These are phyloP conservation scores for Trichoderma semiorbis DNA, from an alignment of 2,329 filamentous ascomycete species.

Conservation along the genomic window DNA sequence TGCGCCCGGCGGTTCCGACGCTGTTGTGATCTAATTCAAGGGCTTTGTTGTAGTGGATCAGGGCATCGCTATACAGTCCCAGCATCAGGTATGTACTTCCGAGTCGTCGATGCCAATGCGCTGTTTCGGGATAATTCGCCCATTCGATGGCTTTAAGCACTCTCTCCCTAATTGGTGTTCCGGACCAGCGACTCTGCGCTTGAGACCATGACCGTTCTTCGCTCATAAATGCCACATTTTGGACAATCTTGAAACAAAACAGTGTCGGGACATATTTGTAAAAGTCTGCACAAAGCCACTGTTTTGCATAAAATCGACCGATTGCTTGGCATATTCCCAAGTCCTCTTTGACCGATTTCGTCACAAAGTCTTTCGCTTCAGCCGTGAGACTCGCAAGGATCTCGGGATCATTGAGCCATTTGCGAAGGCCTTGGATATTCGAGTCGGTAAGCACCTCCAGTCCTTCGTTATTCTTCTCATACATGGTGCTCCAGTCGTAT, in stretches of 20 bases:
- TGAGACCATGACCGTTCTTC: slow-evolving; percentile 37
- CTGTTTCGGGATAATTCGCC: slow-evolving; percentile 34
- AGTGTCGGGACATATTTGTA: slow-evolving; percentile 38
- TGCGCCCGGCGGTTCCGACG: slow-evolving; percentile 39
- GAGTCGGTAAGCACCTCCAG: slow-evolving; percentile 39
- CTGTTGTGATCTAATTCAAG: slow-evolving; percentile 37
- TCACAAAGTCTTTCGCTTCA: slow-evolving; percentile 33
- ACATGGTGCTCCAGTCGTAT: slow-evolving; percentile 40
- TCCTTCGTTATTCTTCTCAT: slow-evolving; percentile 41
- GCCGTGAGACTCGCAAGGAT: slow-evolving; percentile 29
- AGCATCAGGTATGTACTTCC: slow-evolving; percentile 40
- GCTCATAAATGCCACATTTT: slow-evolving; percentile 39
- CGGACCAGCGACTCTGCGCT: slow-evolving; percentile 36
- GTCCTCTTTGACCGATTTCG: slow-evolving; percentile 25
- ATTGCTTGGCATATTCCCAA: slow-evolving; percentile 37
- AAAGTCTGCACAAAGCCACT: slow-evolving; percentile 37
- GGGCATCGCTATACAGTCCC: slow-evolving; percentile 34
- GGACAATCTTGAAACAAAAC: slow-evolving; percentile 43
- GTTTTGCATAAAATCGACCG: slow-evolving; percentile 37
- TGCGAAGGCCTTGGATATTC: slow-evolving; percentile 36
- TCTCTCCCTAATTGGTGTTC: slow-evolving; percentile 33
- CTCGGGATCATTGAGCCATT: slow-evolving; percentile 36
- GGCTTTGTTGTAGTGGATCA: slow-evolving; percentile 36
- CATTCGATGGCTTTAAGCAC: slow-evolving; percentile 37
- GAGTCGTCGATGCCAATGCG: slow-evolving; percentile 38